Percentiles rank a stretch among this genome's conserved stretches.
Conservation (phyloP, 140 eudicot genomes). For the Flaveria floridana region DNA sequence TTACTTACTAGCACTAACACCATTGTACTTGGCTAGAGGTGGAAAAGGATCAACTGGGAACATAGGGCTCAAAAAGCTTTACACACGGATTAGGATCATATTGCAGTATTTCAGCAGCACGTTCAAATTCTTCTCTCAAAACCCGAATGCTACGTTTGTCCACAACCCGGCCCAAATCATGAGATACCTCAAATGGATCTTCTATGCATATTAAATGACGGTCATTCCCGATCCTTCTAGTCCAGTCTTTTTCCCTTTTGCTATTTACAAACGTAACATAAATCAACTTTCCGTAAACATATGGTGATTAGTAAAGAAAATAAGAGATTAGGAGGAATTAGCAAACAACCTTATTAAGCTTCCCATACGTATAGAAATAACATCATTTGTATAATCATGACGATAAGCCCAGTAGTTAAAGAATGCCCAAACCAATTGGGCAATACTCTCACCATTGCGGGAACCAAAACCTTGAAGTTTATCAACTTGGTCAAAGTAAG, state of each 20-base stretch:
- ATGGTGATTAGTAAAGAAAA: not conserved
- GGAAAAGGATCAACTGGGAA: slow-evolving; percentile 44
- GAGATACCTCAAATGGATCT: slow-evolving; percentile 84
- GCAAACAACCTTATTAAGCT: slow-evolving; percentile 62
- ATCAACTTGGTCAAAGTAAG: slow-evolving; percentile 79
- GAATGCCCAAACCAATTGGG: slow-evolving; percentile 79
- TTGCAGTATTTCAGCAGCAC: slow-evolving; percentile 89
- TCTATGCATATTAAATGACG: slow-evolving; percentile 95
- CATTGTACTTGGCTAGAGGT: slow-evolving; percentile 15
- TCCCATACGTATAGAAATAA: slow-evolving; percentile 81
- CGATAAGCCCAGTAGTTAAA: slow-evolving; percentile 88
- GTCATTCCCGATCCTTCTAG: slow-evolving; percentile 90
- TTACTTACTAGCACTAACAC: slow-evolving; percentile 29
- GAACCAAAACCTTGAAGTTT: slow-evolving; percentile 71
- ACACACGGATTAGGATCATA: slow-evolving; percentile 67
- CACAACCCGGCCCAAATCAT: slow-evolving; percentile 93
- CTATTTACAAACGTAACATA: slow-evolving; percentile 35
- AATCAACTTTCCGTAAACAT: not conserved
- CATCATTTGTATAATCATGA: slow-evolving; percentile 81
- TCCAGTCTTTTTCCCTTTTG: slow-evolving; percentile 87
- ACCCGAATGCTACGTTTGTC: slow-evolving; percentile 83
- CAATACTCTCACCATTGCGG: slow-evolving; percentile 68
- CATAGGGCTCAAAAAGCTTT: slow-evolving; percentile 67
- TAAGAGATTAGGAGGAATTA: not conserved
- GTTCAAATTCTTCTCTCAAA: slow-evolving; percentile 86